A percentile compares a stretch with the other conserved stretches of the same genome.
Evolutionary conservation across 805 yeast genomes (phyloP).

Genomic region (Yamadazyma sp.): DNA sequence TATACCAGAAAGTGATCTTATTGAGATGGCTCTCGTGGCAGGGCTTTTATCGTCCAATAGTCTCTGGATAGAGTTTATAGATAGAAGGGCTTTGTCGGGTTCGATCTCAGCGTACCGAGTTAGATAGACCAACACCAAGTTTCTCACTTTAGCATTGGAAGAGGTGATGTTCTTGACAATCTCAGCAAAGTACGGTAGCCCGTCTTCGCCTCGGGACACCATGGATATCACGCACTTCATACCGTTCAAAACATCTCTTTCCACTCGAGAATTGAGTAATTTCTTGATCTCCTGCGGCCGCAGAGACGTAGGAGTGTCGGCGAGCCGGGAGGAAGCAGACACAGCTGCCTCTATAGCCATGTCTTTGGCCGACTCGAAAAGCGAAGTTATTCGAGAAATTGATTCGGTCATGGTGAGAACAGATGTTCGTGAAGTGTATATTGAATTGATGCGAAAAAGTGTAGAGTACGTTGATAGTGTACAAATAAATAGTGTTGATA

Average conservation of each 20-base stretch:
- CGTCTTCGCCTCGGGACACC: slow-evolving; percentile 42
- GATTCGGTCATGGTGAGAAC: slow-evolving; percentile 54
- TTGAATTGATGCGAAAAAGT: too few relatives aligned
- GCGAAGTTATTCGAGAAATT: slow-evolving; percentile 60
- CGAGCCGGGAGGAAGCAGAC: slow-evolving; percentile 64
- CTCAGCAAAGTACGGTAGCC: slow-evolving; percentile 64
- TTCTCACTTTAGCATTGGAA: slow-evolving; percentile 58
- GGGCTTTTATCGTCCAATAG: slow-evolving; percentile 70
- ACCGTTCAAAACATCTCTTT: slow-evolving; percentile 48
- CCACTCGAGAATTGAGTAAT: slow-evolving; percentile 65
- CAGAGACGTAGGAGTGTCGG: slow-evolving; percentile 60
- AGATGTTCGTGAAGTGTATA: too few relatives aligned
- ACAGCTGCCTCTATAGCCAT: slow-evolving; percentile 82
- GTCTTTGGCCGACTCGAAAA: slow-evolving; percentile 78
- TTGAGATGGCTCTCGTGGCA: slow-evolving; percentile 65
- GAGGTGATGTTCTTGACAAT: slow-evolving; percentile 87
- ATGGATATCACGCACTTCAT: slow-evolving; percentile 43
- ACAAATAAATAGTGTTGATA: too few relatives aligned
- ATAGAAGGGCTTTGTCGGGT: slow-evolving; percentile 85
- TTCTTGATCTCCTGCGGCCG: slow-evolving; percentile 66
- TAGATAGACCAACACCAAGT: slow-evolving; percentile 74
- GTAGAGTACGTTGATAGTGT: too few relatives aligned
- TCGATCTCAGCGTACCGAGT: slow-evolving; percentile 76
- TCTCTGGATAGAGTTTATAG: slow-evolving; percentile 91
- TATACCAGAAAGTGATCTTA: slow-evolving; percentile 81